Evolutionary conservation across 164 flowering plant genomes (phyloP), one percentile per base, ranked within the genome.

Genomic region (Umbilicus rupestris): DNA sequence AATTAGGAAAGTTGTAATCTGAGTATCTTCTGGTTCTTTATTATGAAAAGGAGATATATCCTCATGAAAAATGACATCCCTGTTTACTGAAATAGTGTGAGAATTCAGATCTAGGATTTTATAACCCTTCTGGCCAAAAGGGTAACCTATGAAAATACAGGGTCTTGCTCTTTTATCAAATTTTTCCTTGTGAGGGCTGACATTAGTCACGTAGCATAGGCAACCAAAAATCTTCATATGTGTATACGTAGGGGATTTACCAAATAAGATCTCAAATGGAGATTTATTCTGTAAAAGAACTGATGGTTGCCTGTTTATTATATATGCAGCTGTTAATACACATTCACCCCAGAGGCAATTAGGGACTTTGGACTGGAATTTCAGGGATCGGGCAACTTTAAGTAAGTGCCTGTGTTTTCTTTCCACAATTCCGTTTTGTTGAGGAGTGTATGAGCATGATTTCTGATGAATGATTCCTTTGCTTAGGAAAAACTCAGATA

Each of bases 361-460:
- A n/a, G 47, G 49, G 8, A 64, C 28, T 14, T 8, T 10, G 22
- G 30, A 2, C 3, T 46, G 26, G 49, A 65, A 26, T 24, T 24
- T 11, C 19, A 65, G 11, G 22, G 68, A 24, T 29, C 58, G 7
- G n/a, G 69, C 60, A 16, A 66, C 62, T 11, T 66, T 41, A 12
- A 66, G 35, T 0, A 66, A 2, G 22, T 66, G 69, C 1, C 30
- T 15, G 1, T 66, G 46, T 52, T 66, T 66, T 0, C 69, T 6
- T 50, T 66, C 68, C 1, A 59, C 37, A 10, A 63, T 35, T 7
- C 44, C 66, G 35, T 63, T 63, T 15, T 63, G 66, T 19, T 63
- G 42, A 12, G 60, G 69, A 24, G 69, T 66, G 16, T 66, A 14
- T 15, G 33, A 22, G 37, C 63, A 67, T 31, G 69, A 67, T 9